Conservation (phyloP, 352 stramenopile species). For the Phytophthora podocarpi region DNA sequence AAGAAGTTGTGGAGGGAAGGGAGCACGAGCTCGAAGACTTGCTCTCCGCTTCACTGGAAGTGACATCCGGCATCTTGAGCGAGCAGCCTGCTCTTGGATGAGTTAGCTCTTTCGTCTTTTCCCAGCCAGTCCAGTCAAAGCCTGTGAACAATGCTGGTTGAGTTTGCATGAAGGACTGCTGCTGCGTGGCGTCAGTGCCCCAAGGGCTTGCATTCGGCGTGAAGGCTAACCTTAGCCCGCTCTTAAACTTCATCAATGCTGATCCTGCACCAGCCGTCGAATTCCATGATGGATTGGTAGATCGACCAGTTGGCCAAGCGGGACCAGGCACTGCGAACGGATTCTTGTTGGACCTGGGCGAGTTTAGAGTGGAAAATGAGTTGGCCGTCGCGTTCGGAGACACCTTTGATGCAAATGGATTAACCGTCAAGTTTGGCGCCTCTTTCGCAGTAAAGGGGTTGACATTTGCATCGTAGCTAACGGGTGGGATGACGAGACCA, state of each 20-base stretch:
- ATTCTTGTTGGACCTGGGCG: background rate
- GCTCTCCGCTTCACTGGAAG: background rate
- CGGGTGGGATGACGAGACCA: background rate
- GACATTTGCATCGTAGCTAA: background rate
- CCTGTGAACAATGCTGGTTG: background rate
- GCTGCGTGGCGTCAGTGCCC: background rate
- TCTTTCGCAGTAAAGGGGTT: conserved; percentile 12
- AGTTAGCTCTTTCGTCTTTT: background rate
- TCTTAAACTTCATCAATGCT: conserved; percentile 19
- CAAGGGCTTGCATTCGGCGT: background rate
- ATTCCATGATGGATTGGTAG: too few species aligned
- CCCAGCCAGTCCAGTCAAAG: conserved; percentile 15
- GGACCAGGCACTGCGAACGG: background rate
- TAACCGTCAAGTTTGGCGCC: background rate
- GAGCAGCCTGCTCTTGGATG: background rate
- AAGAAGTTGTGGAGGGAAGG: background rate
- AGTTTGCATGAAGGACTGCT: background rate
- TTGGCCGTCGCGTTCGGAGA: background rate
- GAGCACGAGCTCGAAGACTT: background rate
- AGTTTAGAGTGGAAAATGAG: background rate
- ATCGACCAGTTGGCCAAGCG: conserved; percentile 3
- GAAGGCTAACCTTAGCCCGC: conserved; percentile 7
- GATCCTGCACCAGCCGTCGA: background rate
- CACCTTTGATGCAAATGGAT: conserved; percentile 8
- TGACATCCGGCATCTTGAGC: background rate